Evolutionary conservation across 2,329 filamentous ascomycete species (phyloP), one percentile per base, ranked within the genome.

Genomic region (Aulographum hederae): DNA sequence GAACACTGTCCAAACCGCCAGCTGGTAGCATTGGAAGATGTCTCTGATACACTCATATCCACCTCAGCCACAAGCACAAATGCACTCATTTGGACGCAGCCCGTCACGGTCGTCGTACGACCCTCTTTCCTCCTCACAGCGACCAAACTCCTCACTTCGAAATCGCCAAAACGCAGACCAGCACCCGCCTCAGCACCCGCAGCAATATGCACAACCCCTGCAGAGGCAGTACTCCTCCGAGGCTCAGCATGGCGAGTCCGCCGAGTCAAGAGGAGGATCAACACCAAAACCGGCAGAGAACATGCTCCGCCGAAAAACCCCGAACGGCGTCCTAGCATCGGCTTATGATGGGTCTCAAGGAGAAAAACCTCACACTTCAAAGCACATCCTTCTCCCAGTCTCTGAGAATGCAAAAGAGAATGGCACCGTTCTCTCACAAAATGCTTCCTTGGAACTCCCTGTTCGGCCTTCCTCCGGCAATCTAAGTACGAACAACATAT

Each of bases 301-400:
- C 51, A 78, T 81, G 43, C 62, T 94, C 34, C 73, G 86, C 41
- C 72, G 86, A 41, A 95, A 95, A 54, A 95, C 86, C 6, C 89
- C 86, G 4, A 86, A 76, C 46, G 89, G 86, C n/a, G 93, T 84
- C 23, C 67, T 95, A 38, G 77, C 86, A 40, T 82, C 80, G 33
- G 84, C 82, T 8, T 94, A 93, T 46, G 85, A 95, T 62, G 82
- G 79, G 19, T 80, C 82, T 46, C 70, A 76, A 43, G 71, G 67
- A 6, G 70, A 74, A 21, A 78, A 78, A 23, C 76, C 77, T 4
- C 80, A 79, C 23, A 75, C 80, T 2, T 61, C 72, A 29, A 94
- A 94, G 54, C 84, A 93, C 48, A 71, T 93, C 48, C 63, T 89
- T 14, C 60, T 92, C 18, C 73, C 80, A 3, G 64, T 67, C 20